Evolutionary conservation across 805 yeast species (phyloP).

Genomic region (Cyberlindnera petersonii): DNA sequence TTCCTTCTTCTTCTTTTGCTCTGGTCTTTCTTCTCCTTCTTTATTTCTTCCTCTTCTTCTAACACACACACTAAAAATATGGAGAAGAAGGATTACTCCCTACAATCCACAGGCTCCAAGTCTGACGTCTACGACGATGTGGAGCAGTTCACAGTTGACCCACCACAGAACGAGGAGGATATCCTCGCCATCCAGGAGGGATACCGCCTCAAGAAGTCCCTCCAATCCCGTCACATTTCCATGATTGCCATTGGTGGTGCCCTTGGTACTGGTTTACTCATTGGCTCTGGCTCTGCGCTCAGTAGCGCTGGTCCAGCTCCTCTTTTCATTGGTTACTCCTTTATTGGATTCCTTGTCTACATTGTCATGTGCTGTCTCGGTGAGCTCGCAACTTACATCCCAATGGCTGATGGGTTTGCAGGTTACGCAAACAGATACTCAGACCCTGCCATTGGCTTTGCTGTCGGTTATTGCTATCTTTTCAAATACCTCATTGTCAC

Average conservation of each 20-base stretch:
- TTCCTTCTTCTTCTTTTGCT: no score
- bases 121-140: constrained; percentile 13
- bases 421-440: constrained; percentile 50
- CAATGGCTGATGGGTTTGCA: constrained; percentile 62
- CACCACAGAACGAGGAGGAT: constrained; percentile 17
- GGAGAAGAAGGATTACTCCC: constrained; percentile 6
- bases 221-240: constrained; percentile 52
- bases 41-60: not conserved
- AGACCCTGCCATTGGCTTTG: constrained; percentile 28
- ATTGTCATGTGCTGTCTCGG: constrained; percentile 67
- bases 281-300: constrained; percentile 60
- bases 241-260: constrained; percentile 72
- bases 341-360: constrained; percentile 69
- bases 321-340: constrained; percentile 55
- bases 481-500: constrained; percentile 27
- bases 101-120: constrained; percentile 1
- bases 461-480: constrained; percentile 29
- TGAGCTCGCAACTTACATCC: constrained; percentile 65
- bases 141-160: constrained; percentile 9
- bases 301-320: constrained; percentile 56
- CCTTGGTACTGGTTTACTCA: constrained; percentile 67
- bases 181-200: constrained; percentile 25
- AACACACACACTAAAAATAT: not conserved
- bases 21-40: no score
- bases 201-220: constrained; percentile 24